Conservation (phyloP, 2,329 filamentous ascomycete genomes). For the Septoria linicola region DNA sequence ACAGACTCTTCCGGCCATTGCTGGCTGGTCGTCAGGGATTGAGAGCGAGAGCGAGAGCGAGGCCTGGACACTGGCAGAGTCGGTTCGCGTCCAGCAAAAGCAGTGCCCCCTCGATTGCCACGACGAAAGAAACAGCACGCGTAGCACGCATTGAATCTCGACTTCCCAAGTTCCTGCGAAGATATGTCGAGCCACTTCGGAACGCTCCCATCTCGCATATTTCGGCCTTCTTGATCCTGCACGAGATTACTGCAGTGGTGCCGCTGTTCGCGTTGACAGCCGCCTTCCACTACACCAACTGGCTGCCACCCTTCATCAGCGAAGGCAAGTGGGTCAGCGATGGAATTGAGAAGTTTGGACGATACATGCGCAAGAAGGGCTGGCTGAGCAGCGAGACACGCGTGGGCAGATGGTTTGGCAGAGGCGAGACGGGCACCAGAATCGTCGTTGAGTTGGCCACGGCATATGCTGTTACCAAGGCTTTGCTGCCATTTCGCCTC, state of each 20-base stretch:
- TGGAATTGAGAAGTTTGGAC: conserved; percentile 71
- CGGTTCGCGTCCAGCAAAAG: conserved; percentile 8
- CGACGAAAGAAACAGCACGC: conserved; percentile 24
- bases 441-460: conserved; percentile 70
- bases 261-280: conserved; percentile 74
- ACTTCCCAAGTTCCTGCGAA: conserved; percentile 65
- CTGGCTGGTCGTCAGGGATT: conserved; percentile 1
- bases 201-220: conserved; percentile 79
- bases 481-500: conserved; percentile 73
- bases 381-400: conserved; percentile 64
- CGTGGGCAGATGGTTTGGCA: conserved; percentile 40
- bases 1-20: conserved; percentile 6
- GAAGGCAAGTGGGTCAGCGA: conserved; percentile 57
- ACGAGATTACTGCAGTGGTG: conserved; percentile 85
- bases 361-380: conserved; percentile 73
- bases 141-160: conserved; percentile 41
- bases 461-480: conserved; percentile 88
- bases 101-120: neutral
- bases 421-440: conserved; percentile 50
- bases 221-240: conserved; percentile 80
- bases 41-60: neutral
- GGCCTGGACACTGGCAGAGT: neutral
- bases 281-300: conserved; percentile 75
- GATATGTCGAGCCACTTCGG: conserved; percentile 68
- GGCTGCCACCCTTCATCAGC: conserved; percentile 61